Conservation (phyloP, 129 eudicot genomes). For the sunflower (Helianthus annuus) region HanXRQr2.0-SUNRISE NC_035444.2:158369053-158369552, state of each 20-base stretch:
- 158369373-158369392: neutral
- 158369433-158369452: too few species aligned
- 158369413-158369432: neutral
- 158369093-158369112: constrained; percentile 77
- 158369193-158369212: neutral
- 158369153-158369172: constrained; percentile 73
- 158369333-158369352: constrained; percentile 35
- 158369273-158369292: constrained; percentile 70
- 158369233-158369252: constrained; percentile 51
- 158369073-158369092: constrained; percentile 44
- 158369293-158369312: constrained; percentile 77
- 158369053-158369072: constrained; percentile 6
- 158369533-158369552: constrained; percentile 85
- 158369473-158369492: constrained; percentile 9
- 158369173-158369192: constrained; percentile 6
- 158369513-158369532: constrained; percentile 73
- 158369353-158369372: neutral
- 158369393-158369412: constrained; percentile 1
- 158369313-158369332: constrained; percentile 72
- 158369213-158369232: neutral
- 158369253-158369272: constrained; percentile 80
- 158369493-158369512: constrained; percentile 73
- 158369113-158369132: constrained; percentile 73
- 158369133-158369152: constrained; percentile 84
- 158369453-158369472: too few species aligned